phyloP scores from a whole-genome alignment of 805 yeast genomes.

The Sugiyamaella boreocaroliniensis region DNA sequence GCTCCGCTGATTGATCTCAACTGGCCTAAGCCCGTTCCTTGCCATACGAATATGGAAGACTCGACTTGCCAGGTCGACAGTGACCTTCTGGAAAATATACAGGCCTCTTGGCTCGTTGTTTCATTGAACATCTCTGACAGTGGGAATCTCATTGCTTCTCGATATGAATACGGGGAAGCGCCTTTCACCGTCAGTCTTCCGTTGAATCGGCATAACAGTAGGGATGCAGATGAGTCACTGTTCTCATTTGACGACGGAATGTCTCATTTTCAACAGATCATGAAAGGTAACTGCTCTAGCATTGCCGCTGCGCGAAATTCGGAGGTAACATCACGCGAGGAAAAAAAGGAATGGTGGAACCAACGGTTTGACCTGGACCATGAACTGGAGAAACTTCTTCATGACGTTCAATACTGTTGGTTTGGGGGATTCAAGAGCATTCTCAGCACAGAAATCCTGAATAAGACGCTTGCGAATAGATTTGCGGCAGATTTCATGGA shows the following conservation, averaged over 20 bases:
- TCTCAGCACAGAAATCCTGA: constrained; percentile 37
- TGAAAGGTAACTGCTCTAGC: constrained; percentile 53
- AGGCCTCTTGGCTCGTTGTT: constrained; percentile 51
- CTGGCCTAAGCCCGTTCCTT: neutral
- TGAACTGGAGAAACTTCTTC: constrained; percentile 46
- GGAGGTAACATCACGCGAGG: constrained; percentile 47
- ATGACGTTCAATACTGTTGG: constrained; percentile 57
- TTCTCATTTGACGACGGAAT: constrained; percentile 43
- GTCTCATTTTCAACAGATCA: constrained; percentile 44
- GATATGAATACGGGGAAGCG: constrained; percentile 29
- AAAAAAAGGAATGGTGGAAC: constrained; percentile 74
- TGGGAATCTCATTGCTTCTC: constrained; percentile 52
- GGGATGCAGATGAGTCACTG: constrained; percentile 39
- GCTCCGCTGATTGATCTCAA: neutral
- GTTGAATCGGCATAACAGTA: constrained; percentile 41
- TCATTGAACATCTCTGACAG: constrained; percentile 56
- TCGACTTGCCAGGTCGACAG: too few species aligned
- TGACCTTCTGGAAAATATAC: constrained; percentile 27
- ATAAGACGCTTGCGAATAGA: constrained; percentile 22
- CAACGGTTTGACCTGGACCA: constrained; percentile 56
- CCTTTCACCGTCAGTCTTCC: constrained; percentile 57
- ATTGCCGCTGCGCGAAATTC: constrained; percentile 51
- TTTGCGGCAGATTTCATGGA: constrained; percentile 37
- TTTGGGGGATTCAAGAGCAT: constrained; percentile 70
- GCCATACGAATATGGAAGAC: neutral